Base-by-base conservation (phyloP, 306 rosid genomes). In the Styphnolobium japonicum region DNA sequence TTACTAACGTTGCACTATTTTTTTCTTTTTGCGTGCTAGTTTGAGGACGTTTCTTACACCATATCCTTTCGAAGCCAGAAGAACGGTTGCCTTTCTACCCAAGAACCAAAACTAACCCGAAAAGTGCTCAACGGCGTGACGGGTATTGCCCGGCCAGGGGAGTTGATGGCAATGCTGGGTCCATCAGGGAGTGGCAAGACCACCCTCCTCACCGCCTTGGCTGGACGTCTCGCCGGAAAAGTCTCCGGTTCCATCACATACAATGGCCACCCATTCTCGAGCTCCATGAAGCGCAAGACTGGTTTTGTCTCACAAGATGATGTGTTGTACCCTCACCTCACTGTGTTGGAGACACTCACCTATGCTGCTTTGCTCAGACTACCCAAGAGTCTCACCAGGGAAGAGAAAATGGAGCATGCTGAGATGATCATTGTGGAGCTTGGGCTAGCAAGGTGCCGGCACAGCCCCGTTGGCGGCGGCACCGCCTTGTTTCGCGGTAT, bases 171-270 rank as follows among this genome's bases (percentile, higher is more conserved):
- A 84, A 92, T 89, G 92, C 67, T 89, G 76, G 97, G 97, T 22
- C 97, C 97, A 0, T 91, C 97, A 1, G 97, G 97, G 2, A 88
- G 97, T 18, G 94, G 97, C 56, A 91, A 91, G 69, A 91, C 97
- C 36, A 91, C 97, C 2, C 80, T 91, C 7, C 78, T 91, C 12
- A 91, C 91, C 0, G 92, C 97, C 42, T 80, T 91, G 0, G 90
- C 89, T 0, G 90, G 88, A 62, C 82, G 97, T 2, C 78, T 88
- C 4, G 37, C 58, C 3, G 89, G 89, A 7, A 91, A 88, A 65
- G 49, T 86, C 74, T 76, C 91, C 3, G 94, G 97, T 23, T 7
- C 71, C 4, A 63, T 91, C 23, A 81, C 92, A 0, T 91, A 91
- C 85, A 91, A 89, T 25, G 89, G 80, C 14, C 81, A 79, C 3